These are phyloP conservation scores for Cercospora beticola DNA, from an alignment of 2,329 filamentous ascomycete species.

Conservation along the genomic window DNA sequence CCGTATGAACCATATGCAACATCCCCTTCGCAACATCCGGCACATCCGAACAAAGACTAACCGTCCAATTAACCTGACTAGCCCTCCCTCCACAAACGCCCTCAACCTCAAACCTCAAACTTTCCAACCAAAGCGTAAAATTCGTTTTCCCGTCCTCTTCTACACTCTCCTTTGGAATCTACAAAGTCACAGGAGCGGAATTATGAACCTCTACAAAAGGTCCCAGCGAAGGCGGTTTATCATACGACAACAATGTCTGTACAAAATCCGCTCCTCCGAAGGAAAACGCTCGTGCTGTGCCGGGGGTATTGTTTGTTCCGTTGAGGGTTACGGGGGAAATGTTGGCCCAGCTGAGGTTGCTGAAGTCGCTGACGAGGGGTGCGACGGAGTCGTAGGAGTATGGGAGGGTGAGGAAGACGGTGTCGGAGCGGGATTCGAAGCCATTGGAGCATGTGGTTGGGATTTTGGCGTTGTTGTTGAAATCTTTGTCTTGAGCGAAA, in stretches of 20 bases:
- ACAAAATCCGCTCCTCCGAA: constrained; percentile 22
- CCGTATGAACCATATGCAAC: constrained; percentile 23
- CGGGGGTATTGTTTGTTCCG: constrained; percentile 22
- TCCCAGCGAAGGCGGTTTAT: constrained; percentile 20
- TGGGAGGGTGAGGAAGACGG: constrained; percentile 25
- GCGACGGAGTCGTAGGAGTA: constrained; percentile 29
- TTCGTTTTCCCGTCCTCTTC: constrained; percentile 16
- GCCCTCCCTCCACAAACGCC: constrained; percentile 25
- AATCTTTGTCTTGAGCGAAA: background rate
- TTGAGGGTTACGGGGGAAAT: constrained; percentile 18
- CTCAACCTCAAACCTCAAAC: constrained; percentile 17
- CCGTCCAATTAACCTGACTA: constrained; percentile 22
- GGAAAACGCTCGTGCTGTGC: constrained; percentile 24
- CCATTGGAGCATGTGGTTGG: constrained; percentile 19
- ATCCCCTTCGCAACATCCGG: constrained; percentile 4
- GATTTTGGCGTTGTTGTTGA: constrained; percentile 6
- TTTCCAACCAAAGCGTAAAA: constrained; percentile 5
- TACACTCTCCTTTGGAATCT: background rate
- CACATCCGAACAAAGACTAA: constrained; percentile 28
- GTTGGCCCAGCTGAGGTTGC: constrained; percentile 27
- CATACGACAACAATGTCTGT: constrained; percentile 25
- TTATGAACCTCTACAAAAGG: constrained; percentile 27
- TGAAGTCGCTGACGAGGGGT: constrained; percentile 26
- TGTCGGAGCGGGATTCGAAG: constrained; percentile 19
- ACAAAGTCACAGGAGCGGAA: constrained; percentile 15